Evolutionary conservation across 768 basidiomycete species (phyloP).

Genomic region (Leccinum imitatum): DNA sequence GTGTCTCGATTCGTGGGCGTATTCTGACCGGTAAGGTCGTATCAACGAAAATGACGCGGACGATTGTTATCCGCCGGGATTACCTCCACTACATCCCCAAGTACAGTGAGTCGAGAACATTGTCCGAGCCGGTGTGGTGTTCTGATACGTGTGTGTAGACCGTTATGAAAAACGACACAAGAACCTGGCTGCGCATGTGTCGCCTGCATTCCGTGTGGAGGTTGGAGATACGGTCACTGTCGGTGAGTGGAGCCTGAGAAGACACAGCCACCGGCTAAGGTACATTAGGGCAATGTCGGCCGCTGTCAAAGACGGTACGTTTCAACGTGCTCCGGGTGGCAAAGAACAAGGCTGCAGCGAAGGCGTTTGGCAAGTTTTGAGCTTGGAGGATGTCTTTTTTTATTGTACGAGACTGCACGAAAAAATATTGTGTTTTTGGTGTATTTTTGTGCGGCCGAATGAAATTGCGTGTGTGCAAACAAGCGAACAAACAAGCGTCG

Average conservation of each 20-base stretch:
- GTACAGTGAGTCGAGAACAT: constrained; percentile 72
- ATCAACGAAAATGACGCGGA: constrained; percentile 99
- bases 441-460: constrained; percentile 24
- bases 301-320: constrained; percentile 97
- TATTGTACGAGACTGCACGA: constrained; percentile 20
- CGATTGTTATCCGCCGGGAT: constrained; percentile 93
- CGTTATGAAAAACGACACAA: constrained; percentile 99
- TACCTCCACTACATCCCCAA: constrained; percentile 97
- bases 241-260: constrained; percentile 52
- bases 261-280: constrained; percentile 1
- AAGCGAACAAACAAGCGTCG: constrained; percentile 34
- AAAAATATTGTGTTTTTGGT: neutral
- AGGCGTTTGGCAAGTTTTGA: constrained; percentile 95
- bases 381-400: constrained; percentile 3
- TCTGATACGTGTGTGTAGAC: constrained; percentile 47
- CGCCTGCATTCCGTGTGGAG: constrained; percentile 99
- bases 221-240: constrained; percentile 93
- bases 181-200: constrained; percentile 96
- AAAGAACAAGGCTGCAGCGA: constrained; percentile 88
- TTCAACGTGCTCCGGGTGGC: constrained; percentile 98
- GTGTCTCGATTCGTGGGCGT: constrained; percentile 97
- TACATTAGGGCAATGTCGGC: constrained; percentile 88
- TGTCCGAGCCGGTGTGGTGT: neutral
- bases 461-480: constrained; percentile 17
- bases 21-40: constrained; percentile 97